phyloP scores from a whole-genome alignment of 202 grass and related monocot species.

The Tripidium arundinaceum region DNA sequence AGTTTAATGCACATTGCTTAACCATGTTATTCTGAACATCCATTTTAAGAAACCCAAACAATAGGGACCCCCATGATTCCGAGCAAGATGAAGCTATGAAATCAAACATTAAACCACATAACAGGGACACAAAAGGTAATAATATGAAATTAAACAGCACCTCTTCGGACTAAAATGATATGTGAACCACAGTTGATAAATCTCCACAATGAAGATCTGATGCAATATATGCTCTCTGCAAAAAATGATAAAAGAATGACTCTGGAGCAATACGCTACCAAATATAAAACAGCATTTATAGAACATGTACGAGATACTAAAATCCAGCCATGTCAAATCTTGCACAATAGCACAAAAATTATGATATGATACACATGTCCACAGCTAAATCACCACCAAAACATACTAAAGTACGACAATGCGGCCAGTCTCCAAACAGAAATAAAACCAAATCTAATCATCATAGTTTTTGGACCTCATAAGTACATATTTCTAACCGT shows the following conservation, averaged over 20 bases:
- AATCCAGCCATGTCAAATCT: too few relatives aligned
- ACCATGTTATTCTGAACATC: too few relatives aligned
- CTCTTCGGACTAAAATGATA: constrained; percentile 11
- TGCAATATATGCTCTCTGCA: constrained; percentile 28
- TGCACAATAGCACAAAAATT: too few relatives aligned
- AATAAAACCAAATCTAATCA: constrained; percentile 6
- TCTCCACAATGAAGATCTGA: constrained; percentile 32
- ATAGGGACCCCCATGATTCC: too few relatives aligned
- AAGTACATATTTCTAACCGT: constrained; percentile 33
- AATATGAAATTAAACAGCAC: constrained; percentile 27
- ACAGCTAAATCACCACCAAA: too few relatives aligned
- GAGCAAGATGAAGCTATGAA: too few relatives aligned
- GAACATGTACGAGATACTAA: too few relatives aligned
- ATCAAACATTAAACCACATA: background rate
- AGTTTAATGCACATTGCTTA: too few relatives aligned
- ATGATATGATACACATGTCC: too few relatives aligned
- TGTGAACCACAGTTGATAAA: constrained; percentile 29
- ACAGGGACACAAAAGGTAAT: background rate
- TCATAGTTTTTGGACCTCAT: constrained; percentile 33
- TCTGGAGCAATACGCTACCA: too few relatives aligned
- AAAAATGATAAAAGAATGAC: constrained; percentile 39
- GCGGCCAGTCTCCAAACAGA: constrained; percentile 13
- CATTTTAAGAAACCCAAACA: too few relatives aligned
- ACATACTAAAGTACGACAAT: constrained; percentile 19
- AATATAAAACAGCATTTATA: too few relatives aligned